phyloP scores from a whole-genome alignment of 2,329 filamentous ascomycete species.

The Fusarium heterosporum region DNA sequence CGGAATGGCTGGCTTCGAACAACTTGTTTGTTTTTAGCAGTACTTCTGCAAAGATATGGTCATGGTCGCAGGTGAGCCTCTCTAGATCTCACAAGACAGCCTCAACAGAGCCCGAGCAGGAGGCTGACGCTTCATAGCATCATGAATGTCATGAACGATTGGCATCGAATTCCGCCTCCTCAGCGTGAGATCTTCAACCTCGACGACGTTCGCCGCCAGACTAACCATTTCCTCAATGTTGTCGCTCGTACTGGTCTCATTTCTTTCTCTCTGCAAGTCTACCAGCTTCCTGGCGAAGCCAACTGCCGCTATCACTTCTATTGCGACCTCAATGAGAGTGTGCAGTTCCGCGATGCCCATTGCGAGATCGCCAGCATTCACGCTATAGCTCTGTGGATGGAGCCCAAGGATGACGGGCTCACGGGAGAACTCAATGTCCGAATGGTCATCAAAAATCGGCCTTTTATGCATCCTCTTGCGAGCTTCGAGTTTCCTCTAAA shows the following conservation, averaged over 20 bases:
- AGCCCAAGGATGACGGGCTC: neutral
- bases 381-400: slow-evolving; percentile 27
- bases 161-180: slow-evolving; percentile 1
- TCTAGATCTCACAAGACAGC: neutral
- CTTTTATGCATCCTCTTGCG: slow-evolving; percentile 4
- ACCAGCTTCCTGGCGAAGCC: neutral
- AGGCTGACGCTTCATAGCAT: neutral
- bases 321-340: neutral
- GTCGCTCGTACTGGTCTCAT: slow-evolving; percentile 2
- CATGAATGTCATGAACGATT: neutral
- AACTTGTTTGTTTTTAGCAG: neutral
- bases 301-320: neutral
- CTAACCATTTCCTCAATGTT: neutral
- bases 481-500: slow-evolving; percentile 11
- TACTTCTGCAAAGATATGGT: neutral
- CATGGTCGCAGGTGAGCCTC: neutral
- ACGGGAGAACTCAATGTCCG: slow-evolving; percentile 9
- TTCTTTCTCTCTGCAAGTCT: slow-evolving; percentile 7
- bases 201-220: neutral
- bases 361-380: neutral
- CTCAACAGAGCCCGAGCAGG: neutral
- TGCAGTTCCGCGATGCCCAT: neutral
- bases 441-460: neutral
- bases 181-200: slow-evolving; percentile 8
- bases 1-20: neutral